Conservation (phyloP, 1,284 basidiomycete species). For the Mycena citricolor region DNA sequence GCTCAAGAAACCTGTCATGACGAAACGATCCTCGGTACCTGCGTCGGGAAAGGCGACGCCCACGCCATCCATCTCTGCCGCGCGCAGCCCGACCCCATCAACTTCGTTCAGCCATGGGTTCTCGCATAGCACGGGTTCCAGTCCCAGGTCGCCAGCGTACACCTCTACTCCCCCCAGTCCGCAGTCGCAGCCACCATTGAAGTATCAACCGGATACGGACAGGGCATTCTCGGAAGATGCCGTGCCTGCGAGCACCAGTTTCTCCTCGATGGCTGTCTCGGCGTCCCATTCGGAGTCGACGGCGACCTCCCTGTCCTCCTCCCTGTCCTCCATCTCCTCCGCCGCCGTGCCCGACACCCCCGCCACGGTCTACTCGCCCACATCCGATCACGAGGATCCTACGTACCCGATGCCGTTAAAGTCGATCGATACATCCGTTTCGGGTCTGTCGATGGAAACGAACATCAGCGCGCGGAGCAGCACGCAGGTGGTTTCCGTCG, state of each 20-base stretch:
- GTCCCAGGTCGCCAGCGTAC: slow-evolving; percentile 8
- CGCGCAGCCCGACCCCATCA: slow-evolving; percentile 26
- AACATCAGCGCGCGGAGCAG: slow-evolving; percentile 18
- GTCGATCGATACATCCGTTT: slow-evolving; percentile 13
- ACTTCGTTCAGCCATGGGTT: slow-evolving; percentile 15
- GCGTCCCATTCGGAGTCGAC: slow-evolving; percentile 10
- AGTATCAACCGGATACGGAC: slow-evolving; percentile 18
- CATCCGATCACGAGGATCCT: too few species aligned
- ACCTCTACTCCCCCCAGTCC: slow-evolving; percentile 10
- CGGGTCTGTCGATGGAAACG: slow-evolving; percentile 19
- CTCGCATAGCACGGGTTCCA: too few species aligned
- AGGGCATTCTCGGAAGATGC: slow-evolving; percentile 12
- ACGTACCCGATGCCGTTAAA: slow-evolving; percentile 8
- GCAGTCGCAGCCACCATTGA: slow-evolving; percentile 12
- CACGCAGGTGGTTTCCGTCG: slow-evolving; percentile 10
- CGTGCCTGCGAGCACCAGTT: slow-evolving; percentile 12
- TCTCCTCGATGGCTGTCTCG: slow-evolving; percentile 16
- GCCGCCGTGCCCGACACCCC: slow-evolving; percentile 10
- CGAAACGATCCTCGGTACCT: slow-evolving; percentile 53
- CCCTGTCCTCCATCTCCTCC: slow-evolving; percentile 14
- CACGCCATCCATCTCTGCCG: slow-evolving; percentile 15
- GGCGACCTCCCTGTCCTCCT: slow-evolving; percentile 12
- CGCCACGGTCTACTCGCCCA: slow-evolving; percentile 13
- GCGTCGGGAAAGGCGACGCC: slow-evolving; percentile 24
- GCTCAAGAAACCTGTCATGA: slow-evolving; percentile 79